Evolutionary conservation across 805 yeast species (phyloP).

Genomic region (Sugiyamaella floridensis): DNA sequence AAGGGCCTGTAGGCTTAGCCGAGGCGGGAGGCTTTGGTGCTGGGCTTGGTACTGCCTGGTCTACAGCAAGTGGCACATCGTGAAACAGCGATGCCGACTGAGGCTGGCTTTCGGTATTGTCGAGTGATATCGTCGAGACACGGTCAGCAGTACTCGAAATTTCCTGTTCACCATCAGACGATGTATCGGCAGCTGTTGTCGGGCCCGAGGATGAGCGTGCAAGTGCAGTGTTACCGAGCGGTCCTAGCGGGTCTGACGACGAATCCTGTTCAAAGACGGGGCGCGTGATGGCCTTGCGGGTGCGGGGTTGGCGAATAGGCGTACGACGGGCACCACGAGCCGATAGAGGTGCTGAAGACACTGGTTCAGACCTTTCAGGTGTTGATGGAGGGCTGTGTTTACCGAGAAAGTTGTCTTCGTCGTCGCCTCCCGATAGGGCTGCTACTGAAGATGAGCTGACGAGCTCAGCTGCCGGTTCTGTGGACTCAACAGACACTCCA

Average conservation of each 20-base stretch:
- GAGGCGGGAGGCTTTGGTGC: not conserved
- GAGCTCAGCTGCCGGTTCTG: not conserved
- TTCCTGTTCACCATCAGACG: not conserved
- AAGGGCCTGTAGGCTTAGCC: not conserved
- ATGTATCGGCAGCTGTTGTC: not conserved
- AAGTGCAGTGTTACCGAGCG: constrained; percentile 4
- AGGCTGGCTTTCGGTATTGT: not conserved
- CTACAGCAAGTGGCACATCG: constrained; percentile 9
- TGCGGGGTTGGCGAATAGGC: constrained; percentile 3
- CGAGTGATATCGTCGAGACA: not conserved
- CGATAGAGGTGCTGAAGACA: not conserved
- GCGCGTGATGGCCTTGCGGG: constrained; percentile 3
- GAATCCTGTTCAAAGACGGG: constrained; percentile 10
- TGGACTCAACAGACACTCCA: not conserved
- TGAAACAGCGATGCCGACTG: constrained; percentile 5
- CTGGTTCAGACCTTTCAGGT: not conserved
- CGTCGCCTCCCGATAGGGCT: not conserved
- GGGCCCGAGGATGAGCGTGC: not conserved
- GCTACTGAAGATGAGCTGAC: not conserved
- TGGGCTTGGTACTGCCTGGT: not conserved
- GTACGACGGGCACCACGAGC: not conserved
- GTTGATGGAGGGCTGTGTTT: not conserved
- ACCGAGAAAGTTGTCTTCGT: not conserved
- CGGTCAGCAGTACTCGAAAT: not conserved
- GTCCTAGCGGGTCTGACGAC: constrained; percentile 13